Conservation (phyloP, 495 filamentous ascomycete species). For the Durotheca rogersii region DNA sequence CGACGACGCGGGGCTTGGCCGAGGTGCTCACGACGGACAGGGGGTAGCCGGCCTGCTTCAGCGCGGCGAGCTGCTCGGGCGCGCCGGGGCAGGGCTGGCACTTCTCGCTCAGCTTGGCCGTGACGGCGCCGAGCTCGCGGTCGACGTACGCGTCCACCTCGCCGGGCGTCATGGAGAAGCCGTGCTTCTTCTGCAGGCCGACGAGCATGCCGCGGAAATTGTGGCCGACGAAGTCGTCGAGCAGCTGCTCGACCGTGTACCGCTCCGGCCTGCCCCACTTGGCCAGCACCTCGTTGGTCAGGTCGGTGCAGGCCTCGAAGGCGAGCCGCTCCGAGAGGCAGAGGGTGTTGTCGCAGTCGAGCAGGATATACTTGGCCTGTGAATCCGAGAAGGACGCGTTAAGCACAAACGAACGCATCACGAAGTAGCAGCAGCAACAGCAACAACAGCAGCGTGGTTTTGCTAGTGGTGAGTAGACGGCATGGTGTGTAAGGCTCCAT, state of each 20-base stretch:
- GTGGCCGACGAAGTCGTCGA: conserved; percentile 88
- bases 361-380: conserved; percentile 79
- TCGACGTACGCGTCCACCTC: conserved; percentile 77
- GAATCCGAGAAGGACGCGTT: conserved; percentile 2
- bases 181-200: conserved; percentile 73
- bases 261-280: conserved; percentile 63
- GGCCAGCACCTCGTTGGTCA: conserved; percentile 86
- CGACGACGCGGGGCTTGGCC: conserved; percentile 74
- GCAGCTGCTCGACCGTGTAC: conserved; percentile 78
- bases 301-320: conserved; percentile 90
- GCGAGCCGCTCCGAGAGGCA: conserved; percentile 88
- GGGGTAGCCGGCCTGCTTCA: conserved; percentile 63
- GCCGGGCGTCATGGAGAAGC: conserved; percentile 63
- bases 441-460: too few relatives aligned
- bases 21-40: conserved; percentile 81
- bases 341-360: conserved; percentile 98
- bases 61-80: conserved; percentile 64
- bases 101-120: conserved; percentile 75
- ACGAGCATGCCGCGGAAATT: conserved; percentile 90
- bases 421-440: neutral
- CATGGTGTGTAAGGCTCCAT: too few relatives aligned
- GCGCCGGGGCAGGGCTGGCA: conserved; percentile 70
- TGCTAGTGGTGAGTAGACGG: too few relatives aligned
- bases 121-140: conserved; percentile 80
- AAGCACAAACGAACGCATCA: conserved; percentile 8